These are phyloP conservation scores for Simplicillium sp. DNA, from an alignment of 2,329 filamentous ascomycete species.

Conservation along the genomic window DNA sequence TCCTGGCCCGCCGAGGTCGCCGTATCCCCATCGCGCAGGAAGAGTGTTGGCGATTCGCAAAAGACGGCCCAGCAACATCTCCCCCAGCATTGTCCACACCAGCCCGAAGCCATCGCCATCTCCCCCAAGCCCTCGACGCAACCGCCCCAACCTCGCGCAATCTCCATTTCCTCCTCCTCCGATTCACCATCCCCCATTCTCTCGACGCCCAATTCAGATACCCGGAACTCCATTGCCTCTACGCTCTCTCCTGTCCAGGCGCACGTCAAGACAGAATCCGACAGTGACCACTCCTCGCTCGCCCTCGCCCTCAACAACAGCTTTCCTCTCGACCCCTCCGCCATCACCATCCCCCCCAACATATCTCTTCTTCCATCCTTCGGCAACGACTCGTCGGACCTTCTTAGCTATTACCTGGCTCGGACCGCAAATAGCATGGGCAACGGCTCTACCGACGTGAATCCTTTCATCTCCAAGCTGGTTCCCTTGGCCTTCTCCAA, in stretches of 20 bases:
- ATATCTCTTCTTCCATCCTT: constrained; percentile 19
- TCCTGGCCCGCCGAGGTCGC: constrained; percentile 28
- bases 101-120: neutral
- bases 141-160: neutral
- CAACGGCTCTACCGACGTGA: constrained; percentile 34
- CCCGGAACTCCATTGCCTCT: neutral
- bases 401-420: constrained; percentile 33
- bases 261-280: neutral
- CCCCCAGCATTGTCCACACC: too few species aligned
- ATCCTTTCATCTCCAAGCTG: constrained; percentile 35
- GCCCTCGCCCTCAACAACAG: neutral
- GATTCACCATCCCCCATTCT: neutral
- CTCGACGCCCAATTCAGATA: too few species aligned
- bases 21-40: neutral
- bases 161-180: neutral
- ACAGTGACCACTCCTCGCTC: neutral
- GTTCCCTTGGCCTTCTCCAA: constrained; percentile 35
- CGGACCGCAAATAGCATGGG: constrained; percentile 36
- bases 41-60: neutral
- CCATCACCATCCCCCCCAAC: constrained; percentile 13
- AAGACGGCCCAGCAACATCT: neutral
- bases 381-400: constrained; percentile 27
- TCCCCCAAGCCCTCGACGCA: neutral
- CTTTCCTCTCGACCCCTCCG: constrained; percentile 1
- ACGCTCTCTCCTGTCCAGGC: neutral